A percentile compares a stretch with the other conserved stretches of the same genome.
These are phyloP conservation scores for Penicillium sp. DNA, from an alignment of 2,329 filamentous ascomycete genomes.

Conservation along the genomic window DNA sequence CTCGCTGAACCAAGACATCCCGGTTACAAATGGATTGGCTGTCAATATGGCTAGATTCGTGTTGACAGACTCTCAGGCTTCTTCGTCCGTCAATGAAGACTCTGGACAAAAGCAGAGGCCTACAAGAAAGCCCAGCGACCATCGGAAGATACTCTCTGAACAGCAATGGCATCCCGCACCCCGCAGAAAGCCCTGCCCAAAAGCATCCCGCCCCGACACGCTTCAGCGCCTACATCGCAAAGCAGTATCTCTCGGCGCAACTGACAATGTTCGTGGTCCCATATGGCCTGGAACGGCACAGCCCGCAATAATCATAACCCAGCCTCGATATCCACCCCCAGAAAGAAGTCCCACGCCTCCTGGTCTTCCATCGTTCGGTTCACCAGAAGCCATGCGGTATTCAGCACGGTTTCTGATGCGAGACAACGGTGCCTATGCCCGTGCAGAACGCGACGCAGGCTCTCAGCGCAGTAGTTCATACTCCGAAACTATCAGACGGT, in stretches of 20 bases:
- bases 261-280: conserved; percentile 12
- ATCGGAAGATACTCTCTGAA: conserved; percentile 16
- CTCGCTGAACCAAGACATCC: conserved; percentile 9
- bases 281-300: conserved; percentile 25
- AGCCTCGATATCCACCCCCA: conserved; percentile 42
- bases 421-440: conserved; percentile 7
- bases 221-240: conserved; percentile 17
- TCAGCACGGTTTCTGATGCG: conserved; percentile 28
- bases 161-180: conserved; percentile 3
- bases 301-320: conserved; percentile 32
- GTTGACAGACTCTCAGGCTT: conserved; percentile 8
- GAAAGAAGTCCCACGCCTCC: conserved; percentile 43
- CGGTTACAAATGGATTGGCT: conserved; percentile 24
- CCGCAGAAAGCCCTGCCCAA: not conserved
- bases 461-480: conserved; percentile 21
- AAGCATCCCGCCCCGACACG: not conserved
- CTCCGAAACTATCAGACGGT: conserved; percentile 28
- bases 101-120: not conserved
- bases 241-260: conserved; percentile 28
- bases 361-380: conserved; percentile 47
- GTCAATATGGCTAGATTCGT: conserved; percentile 34
- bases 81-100: conserved; percentile 1
- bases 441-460: not conserved
- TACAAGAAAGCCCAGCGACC: conserved; percentile 22
- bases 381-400: conserved; percentile 39